Conservation (phyloP, 306 rosid species). For the Castanea crenata region DNA sequence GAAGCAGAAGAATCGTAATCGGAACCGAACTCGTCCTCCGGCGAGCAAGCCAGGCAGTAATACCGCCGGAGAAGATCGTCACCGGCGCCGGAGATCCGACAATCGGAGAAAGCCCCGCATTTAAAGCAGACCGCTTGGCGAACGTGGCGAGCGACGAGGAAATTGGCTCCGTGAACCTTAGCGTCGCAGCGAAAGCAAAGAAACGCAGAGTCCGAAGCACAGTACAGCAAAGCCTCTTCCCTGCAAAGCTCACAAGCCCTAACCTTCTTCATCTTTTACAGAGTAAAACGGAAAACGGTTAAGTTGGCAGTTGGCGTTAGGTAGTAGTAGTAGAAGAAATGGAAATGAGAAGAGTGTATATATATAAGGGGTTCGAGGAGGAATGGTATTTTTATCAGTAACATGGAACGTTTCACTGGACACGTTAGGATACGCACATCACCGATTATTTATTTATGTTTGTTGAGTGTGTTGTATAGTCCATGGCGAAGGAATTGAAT, state of each 20-base stretch:
- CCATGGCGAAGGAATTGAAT: too few species aligned
- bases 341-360: neutral
- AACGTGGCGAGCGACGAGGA: conserved; percentile 42
- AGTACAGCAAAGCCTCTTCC: conserved; percentile 25
- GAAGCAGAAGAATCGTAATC: neutral
- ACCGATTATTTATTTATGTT: too few species aligned
- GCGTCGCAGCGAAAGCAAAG: conserved; percentile 38
- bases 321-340: neutral
- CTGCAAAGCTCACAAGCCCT: conserved; percentile 34
- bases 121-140: conserved; percentile 32
- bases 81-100: neutral
- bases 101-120: conserved; percentile 9
- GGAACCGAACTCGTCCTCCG: neutral
- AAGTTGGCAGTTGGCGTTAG: neutral
- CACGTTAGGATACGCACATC: too few species aligned
- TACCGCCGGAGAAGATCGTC: neutral
- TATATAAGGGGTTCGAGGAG: neutral
- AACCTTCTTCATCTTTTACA: conserved; percentile 1
- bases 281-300: neutral
- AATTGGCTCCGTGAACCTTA: conserved; percentile 37
- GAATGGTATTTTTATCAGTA: too few species aligned
- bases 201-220: conserved; percentile 35
- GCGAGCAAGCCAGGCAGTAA: conserved; percentile 22
- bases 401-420: too few species aligned
- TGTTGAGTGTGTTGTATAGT: too few species aligned